Evolutionary conservation across 768 basidiomycete genomes (phyloP).

Genomic region (Mycena capillaripes): DNA sequence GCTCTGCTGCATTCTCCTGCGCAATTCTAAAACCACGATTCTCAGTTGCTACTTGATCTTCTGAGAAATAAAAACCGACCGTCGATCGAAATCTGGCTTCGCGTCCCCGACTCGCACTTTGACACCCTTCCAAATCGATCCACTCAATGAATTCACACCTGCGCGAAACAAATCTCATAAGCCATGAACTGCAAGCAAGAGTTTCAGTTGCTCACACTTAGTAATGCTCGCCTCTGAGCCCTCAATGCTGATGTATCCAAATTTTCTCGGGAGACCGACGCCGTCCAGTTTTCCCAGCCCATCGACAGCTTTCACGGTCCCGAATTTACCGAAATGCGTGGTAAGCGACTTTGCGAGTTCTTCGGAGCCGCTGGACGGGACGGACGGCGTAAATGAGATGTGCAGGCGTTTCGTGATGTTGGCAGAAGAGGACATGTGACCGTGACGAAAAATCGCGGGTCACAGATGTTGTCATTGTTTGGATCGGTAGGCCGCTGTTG

Average conservation of each 20-base stretch:
- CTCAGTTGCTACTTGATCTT: background rate
- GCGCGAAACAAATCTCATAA: background rate
- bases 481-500: background rate
- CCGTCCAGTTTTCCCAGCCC: constrained; percentile 77
- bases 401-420: constrained; percentile 61
- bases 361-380: constrained; percentile 48
- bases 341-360: constrained; percentile 56
- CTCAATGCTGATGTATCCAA: constrained; percentile 81
- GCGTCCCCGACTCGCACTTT: constrained; percentile 88
- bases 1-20: constrained; percentile 27
- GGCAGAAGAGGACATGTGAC: constrained; percentile 29
- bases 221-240: constrained; percentile 70
- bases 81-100: constrained; percentile 76
- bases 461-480: background rate
- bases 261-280: constrained; percentile 76
- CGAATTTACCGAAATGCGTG: constrained; percentile 73
- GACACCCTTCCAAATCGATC: constrained; percentile 90
- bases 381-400: constrained; percentile 67
- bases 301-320: constrained; percentile 76
- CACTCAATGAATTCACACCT: constrained; percentile 85
- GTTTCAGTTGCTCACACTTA: constrained; percentile 65
- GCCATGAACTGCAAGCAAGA: background rate
- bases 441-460: constrained; percentile 1
- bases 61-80: constrained; percentile 53
- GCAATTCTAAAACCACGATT: background rate